Evolutionary conservation across 2,329 filamentous ascomycete genomes (phyloP), one percentile per base, ranked within the genome.

Genomic region (Triangularia verruculosa): DNA sequence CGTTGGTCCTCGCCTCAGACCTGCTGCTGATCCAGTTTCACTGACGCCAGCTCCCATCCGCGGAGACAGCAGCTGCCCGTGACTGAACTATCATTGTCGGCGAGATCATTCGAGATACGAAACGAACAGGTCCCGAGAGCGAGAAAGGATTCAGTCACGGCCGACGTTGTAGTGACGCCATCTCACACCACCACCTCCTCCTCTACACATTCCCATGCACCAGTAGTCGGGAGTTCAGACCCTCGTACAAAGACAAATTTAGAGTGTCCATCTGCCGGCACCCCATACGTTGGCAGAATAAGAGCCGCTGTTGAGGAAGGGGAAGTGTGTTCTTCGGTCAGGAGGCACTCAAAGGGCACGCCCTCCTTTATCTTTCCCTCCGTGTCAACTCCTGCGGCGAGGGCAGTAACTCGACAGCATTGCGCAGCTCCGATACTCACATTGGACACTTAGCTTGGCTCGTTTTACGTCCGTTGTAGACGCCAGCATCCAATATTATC

Each of bases 1-100:
- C 27, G 51, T 13, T 27, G 22, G 51, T 25, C 57, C 11, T 59
- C 39, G 57, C 57, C 57, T 58, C 57, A 59, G 43, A 59, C 57
- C 57, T 59, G 24, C 43, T 30, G 39, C 57, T 43, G 57, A 43
- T 25, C 15, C 57, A 59, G 57, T 59, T 32, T 59, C 57, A 43
- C 56, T 58, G 56, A 58, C 47, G 56, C 56, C 56, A 58, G 30
- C 22, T 58, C 56, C 56, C 56, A 58, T n/a, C 32, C 32, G 30
- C 30, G 13, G 55, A 57, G 34, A 17, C 57, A 59, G 57, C 32
- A 59, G 25, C 32, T 25, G 22, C 51, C 51, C 51, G 51, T 17
- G 25, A 27, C 51, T 27, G 51, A n/a, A 54, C 12, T 54, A n/a
- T 27, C 51, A n/a, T 27, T 22, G 25, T 27, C 51, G 51, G 27